A percentile compares a stretch with the other conserved stretches of the same genome.
Conservation (phyloP, 163 green algal species). For the Prototheca stagnorum region DNA sequence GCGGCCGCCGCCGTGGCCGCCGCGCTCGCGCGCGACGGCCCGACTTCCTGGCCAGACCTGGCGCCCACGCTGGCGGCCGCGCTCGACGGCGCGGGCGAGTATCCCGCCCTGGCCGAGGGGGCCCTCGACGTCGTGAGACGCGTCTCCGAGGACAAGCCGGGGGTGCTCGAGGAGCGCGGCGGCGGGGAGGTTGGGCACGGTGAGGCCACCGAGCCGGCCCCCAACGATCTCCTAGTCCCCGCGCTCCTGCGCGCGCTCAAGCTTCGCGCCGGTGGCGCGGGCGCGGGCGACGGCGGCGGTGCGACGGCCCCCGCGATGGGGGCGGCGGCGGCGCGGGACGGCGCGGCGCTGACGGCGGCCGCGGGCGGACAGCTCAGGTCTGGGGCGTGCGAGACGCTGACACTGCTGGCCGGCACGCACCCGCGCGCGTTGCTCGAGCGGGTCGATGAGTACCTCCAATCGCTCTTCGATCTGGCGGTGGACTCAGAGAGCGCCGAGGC, state of each 20-base stretch:
- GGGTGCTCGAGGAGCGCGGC: conserved; percentile 33
- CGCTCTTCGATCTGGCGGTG: conserved; percentile 60
- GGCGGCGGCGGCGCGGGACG: no score
- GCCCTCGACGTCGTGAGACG: conserved; percentile 78
- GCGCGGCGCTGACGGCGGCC: no score
- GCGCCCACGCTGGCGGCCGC: conserved; percentile 35
- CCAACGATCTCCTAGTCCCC: conserved; percentile 36
- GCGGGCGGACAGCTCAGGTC: no score
- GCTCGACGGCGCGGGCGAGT: conserved; percentile 32
- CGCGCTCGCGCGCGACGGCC: conserved; percentile 37
- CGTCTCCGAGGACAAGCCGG: conserved; percentile 48
- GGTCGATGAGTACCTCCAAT: conserved; percentile 40
- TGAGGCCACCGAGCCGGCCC: neutral
- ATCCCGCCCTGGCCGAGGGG: conserved; percentile 52
- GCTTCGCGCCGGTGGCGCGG: conserved; percentile 3
- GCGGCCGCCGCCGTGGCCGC: conserved; percentile 55
- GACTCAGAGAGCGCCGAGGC: no score
- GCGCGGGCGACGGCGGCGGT: no score
- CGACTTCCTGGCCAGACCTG: conserved; percentile 64
- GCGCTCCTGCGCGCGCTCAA: conserved; percentile 40
- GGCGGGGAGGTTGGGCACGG: conserved; percentile 2
- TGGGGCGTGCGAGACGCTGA: no score
- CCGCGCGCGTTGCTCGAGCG: conserved; percentile 27
- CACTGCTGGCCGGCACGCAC: no score
- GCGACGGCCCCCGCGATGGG: no score